phyloP scores from a whole-genome alignment of 169 alveolate species.

The Plasmodium sp. region DNA sequence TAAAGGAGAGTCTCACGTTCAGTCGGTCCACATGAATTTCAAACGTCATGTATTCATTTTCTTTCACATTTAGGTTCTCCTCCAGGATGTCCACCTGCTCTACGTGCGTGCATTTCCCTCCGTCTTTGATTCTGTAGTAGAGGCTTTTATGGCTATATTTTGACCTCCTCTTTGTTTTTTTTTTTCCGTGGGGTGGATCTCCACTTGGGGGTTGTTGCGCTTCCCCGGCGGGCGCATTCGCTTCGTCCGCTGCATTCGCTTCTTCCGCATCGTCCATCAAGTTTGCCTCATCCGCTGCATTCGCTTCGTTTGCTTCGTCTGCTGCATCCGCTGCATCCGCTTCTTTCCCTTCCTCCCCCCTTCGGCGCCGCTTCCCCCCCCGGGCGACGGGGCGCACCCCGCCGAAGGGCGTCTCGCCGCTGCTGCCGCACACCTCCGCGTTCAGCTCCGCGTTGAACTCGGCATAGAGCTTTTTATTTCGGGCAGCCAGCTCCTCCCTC shows the following conservation, averaged over 20 bases:
- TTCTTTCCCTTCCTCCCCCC: background rate
- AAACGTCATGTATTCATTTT: slow-evolving; percentile 59
- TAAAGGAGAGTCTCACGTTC: slow-evolving; percentile 21
- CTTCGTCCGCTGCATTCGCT: background rate
- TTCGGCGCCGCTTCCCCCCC: background rate
- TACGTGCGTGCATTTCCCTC: background rate
- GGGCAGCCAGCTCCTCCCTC: background rate
- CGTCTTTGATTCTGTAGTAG: background rate
- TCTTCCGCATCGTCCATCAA: background rate
- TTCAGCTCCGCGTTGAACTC: background rate
- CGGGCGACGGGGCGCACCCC: background rate
- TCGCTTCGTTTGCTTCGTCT: background rate
- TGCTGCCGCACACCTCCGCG: background rate
- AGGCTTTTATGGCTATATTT: background rate
- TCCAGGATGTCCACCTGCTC: slow-evolving; percentile 32
- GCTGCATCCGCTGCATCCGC: background rate
- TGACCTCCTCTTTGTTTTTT: background rate
- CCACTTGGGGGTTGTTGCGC: background rate
- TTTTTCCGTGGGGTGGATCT: background rate
- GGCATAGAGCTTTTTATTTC: background rate
- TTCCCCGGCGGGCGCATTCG: background rate
- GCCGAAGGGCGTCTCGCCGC: background rate
- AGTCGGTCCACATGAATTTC: slow-evolving; percentile 10
- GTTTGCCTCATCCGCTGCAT: background rate
- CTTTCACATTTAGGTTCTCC: slow-evolving; percentile 50